phyloP scores from a whole-genome alignment of 441 rosid genomes.

The Pelargonium citronellum region DNA sequence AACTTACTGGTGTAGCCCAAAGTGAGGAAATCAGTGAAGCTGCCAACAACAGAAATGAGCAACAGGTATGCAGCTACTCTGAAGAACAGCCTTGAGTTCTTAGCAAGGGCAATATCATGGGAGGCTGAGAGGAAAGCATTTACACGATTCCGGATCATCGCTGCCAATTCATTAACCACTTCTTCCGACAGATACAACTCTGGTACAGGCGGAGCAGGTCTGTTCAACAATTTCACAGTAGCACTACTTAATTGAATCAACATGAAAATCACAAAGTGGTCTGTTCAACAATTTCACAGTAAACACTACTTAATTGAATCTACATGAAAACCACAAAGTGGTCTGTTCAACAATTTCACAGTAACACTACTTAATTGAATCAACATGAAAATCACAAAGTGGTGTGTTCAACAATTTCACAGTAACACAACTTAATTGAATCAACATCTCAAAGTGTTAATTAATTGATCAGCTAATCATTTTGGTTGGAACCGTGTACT shows the following conservation, averaged over 20 bases:
- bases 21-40: constrained; percentile 67
- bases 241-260: too few species aligned
- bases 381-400: neutral
- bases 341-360: too few species aligned
- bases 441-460: too few species aligned
- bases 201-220: constrained; percentile 85
- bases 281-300: constrained; percentile 29
- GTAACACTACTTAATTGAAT: too few species aligned
- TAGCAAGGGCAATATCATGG: constrained; percentile 69
- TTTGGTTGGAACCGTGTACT: too few species aligned
- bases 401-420: too few species aligned
- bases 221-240: constrained; percentile 22
- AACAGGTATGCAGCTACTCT: constrained; percentile 52
- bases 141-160: constrained; percentile 33
- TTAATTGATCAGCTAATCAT: too few species aligned
- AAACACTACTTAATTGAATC: neutral
- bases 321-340: neutral
- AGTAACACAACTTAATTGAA: too few species aligned
- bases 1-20: constrained; percentile 64
- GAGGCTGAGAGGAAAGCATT: constrained; percentile 56
- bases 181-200: constrained; percentile 66
- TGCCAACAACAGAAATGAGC: constrained; percentile 53
- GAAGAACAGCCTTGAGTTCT: constrained; percentile 54
- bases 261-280: constrained; percentile 23
- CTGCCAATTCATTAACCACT: constrained; percentile 43